These are phyloP conservation scores for Mycena sp. DNA, from an alignment of 1,284 basidiomycete genomes.

Conservation along the genomic window DNA sequence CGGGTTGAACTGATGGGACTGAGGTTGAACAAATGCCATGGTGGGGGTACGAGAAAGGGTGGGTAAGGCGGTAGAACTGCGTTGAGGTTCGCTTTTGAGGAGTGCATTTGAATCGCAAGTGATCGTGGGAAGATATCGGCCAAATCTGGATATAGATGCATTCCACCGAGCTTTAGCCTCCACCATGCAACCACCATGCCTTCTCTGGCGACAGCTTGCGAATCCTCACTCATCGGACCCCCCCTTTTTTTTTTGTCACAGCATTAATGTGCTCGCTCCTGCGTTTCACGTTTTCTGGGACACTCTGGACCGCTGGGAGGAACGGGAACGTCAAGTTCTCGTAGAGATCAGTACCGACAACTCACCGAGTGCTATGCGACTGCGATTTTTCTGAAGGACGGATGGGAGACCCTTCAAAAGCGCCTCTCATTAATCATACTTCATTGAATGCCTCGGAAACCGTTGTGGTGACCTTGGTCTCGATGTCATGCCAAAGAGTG, in stretches of 20 bases:
- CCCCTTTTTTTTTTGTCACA: background rate
- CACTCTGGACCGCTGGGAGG: no score
- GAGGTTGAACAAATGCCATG: constrained; percentile 21
- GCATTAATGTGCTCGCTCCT: background rate
- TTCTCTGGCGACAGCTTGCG: constrained; percentile 21
- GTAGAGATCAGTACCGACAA: constrained; percentile 3
- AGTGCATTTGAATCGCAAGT: background rate
- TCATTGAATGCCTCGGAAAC: no score
- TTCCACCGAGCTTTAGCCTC: constrained; percentile 29
- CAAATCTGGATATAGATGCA: constrained; percentile 13
- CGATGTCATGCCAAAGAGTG: no score
- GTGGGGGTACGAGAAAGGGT: background rate
- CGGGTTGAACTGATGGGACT: constrained; percentile 71
- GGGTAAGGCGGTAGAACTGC: background rate
- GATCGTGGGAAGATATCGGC: background rate
- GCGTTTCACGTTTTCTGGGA: no score
- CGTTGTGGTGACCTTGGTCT: no score
- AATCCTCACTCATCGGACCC: constrained; percentile 2
- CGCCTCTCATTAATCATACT: no score
- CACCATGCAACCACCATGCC: no score
- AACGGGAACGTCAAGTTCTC: background rate
- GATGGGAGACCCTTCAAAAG: no score
- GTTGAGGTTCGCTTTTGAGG: constrained; percentile 15
- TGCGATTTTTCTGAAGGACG: no score
- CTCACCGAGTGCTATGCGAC: no score